Base-by-base conservation (phyloP, 768 basidiomycete genomes). In the Tylopilus plumbeoviolaceoides region DNA sequence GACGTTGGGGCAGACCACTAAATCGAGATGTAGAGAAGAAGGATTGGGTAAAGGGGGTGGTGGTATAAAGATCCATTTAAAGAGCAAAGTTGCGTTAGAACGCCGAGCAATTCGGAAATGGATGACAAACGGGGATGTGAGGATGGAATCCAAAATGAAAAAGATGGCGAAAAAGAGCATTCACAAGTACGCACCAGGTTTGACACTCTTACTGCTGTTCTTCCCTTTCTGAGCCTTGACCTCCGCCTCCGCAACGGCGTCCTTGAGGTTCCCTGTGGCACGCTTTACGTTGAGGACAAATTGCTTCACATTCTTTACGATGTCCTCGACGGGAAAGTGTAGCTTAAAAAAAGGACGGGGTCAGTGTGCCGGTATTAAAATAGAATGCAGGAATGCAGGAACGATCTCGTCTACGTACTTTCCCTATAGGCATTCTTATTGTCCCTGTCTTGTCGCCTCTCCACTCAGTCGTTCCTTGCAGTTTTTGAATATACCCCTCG, bases 381-480 rank as follows among this genome's bases (percentile, higher is more conserved):
- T 12, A 23, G 47, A 42, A 44, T 25, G 45, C 11, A 43, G 38
- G 18, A 54, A 38, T 35, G 25, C 20, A 31, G 21, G 38, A 15
- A 23, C 20, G 25, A 23, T 31, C 18, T 33, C 12, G 42, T 12
- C 11, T 12, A 70, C 78, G 57, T 52, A 92, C 92, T 64, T 83
- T 83, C 9, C 82, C 91, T 56, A 94, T 83, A 35, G 91, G 84
- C 47, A 88, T 80, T 40, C 89, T 82, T 44, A 98, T 91, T 27
- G 84, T 85, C 8, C 95, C 94, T 27, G 77, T 70, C 66, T 87
- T 87, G 72, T 97, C 93, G 9, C 91, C 91, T 70, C 85, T 91
- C 93, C 95, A 99, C 65, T 98, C 94, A 43, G 86, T 83, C 5
- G 86, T 85, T 12, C 90, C 91, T 51, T 83, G 81, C 33, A 95